Percentiles rank a stretch among this genome's conserved stretches.
Evolutionary conservation across 1,284 basidiomycete species (phyloP).

Genomic region (Trichosporon coremiiforme): DNA sequence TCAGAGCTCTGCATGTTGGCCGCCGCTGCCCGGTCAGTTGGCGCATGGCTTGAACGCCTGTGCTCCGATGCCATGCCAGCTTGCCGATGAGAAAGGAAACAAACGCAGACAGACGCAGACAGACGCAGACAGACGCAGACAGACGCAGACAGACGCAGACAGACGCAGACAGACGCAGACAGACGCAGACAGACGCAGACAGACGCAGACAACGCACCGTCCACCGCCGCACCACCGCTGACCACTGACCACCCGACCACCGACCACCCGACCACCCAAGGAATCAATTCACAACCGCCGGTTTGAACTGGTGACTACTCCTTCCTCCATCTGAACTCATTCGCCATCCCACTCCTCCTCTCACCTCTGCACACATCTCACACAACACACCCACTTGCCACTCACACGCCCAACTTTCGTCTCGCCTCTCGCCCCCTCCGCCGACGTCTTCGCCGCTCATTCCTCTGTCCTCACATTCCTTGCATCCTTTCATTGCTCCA

Average conservation of each 20-base stretch:
- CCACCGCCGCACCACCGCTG: not conserved
- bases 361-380: not conserved
- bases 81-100: not conserved
- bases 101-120: not conserved
- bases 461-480: not conserved
- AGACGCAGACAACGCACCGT: no score
- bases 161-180: no score
- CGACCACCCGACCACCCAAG: no score
- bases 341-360: not conserved
- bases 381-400: not conserved
- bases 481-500: not conserved
- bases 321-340: not conserved
- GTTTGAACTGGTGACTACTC: slow-evolving; percentile 10
- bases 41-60: not conserved
- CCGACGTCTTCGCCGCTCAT: not conserved
- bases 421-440: no score
- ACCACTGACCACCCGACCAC: no score
- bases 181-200: no score
- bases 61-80: not conserved
- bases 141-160: no score
- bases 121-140: no score
- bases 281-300: slow-evolving; percentile 14
- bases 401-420: not conserved
- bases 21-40: not conserved
- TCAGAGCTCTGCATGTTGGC: not conserved